These are phyloP conservation scores for Wickerhamiella parazyma DNA, from an alignment of 805 yeast genomes.

Conservation along the genomic window DNA sequence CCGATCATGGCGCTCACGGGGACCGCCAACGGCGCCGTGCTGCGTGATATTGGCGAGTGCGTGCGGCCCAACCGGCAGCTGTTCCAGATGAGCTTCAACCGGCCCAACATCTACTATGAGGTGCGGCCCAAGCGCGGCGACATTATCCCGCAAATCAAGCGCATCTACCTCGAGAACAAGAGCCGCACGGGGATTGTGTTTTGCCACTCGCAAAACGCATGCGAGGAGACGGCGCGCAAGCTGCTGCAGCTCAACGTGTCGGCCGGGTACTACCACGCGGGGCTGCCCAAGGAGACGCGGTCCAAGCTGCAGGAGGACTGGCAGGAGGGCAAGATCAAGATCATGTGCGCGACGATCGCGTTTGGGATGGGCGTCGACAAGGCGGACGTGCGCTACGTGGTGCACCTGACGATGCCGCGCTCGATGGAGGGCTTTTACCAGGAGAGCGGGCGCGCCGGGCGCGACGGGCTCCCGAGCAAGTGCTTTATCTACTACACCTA, in stretches of 20 bases:
- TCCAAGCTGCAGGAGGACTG: conserved; percentile 58
- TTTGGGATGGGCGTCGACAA: conserved; percentile 99
- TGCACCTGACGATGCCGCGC: conserved; percentile 78
- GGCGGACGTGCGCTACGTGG: conserved; percentile 84
- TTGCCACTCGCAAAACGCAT: conserved; percentile 78
- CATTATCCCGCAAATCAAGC: conserved; percentile 12
- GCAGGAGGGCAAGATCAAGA: conserved; percentile 60
- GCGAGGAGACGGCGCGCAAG: conserved; percentile 65
- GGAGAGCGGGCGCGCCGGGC: conserved; percentile 96
- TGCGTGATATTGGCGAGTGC: conserved; percentile 73
- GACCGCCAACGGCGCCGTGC: conserved; percentile 84
- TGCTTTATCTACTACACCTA: conserved; percentile 75
- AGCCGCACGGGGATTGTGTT: conserved; percentile 76
- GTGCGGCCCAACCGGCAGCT: conserved; percentile 44
- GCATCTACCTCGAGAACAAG: conserved; percentile 29
- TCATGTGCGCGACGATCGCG: conserved; percentile 94
- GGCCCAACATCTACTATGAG: conserved; percentile 72
- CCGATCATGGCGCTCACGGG: conserved; percentile 97
- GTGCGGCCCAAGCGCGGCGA: conserved; percentile 43
- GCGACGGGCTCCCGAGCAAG: conserved; percentile 76
- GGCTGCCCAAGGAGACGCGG: conserved; percentile 73
- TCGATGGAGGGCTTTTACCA: conserved; percentile 93
- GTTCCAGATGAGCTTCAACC: conserved; percentile 81
- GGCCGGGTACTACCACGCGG: conserved; percentile 80
- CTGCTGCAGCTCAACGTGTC: conserved; percentile 45